Conservation (phyloP, 495 filamentous ascomycete genomes). For the Aspergillus olivimuriae region DNA sequence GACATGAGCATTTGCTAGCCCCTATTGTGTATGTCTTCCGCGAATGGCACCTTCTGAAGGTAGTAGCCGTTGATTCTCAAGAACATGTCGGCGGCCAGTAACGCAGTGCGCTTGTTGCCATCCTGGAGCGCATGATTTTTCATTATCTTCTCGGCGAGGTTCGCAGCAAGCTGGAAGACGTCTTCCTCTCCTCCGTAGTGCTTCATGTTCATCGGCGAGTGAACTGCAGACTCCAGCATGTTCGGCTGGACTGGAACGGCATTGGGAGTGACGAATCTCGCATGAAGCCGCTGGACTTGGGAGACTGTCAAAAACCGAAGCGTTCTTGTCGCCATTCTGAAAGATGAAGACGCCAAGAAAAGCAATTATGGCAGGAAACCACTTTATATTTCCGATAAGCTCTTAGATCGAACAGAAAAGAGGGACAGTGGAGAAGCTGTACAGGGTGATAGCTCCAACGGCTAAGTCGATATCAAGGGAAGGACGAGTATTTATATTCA, state of each 20-base stretch:
- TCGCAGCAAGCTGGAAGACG: slow-evolving; percentile 25
- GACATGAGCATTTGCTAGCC: slow-evolving; percentile 19
- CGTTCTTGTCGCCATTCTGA: not conserved
- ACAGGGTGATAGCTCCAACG: too few relatives aligned
- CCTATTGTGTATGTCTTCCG: slow-evolving; percentile 9
- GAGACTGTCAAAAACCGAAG: not conserved
- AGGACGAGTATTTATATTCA: too few relatives aligned
- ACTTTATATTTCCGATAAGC: too few relatives aligned
- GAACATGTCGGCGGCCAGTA: slow-evolving; percentile 29
- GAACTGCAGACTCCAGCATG: slow-evolving; percentile 21
- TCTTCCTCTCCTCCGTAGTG: slow-evolving; percentile 21
- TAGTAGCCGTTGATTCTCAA: slow-evolving; percentile 29
- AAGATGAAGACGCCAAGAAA: too few relatives aligned
- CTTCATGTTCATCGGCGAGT: slow-evolving; percentile 25
- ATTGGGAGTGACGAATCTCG: not conserved
- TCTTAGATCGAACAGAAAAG: too few relatives aligned
- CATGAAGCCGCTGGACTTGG: not conserved
- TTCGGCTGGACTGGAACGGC: not conserved
- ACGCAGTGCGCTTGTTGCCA: slow-evolving; percentile 30
- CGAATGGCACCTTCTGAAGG: slow-evolving; percentile 15
- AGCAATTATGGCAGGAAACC: too few relatives aligned
- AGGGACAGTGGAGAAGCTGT: too few relatives aligned
- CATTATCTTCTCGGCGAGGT: slow-evolving; percentile 26
- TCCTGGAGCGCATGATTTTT: slow-evolving; percentile 29
- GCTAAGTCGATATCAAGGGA: too few relatives aligned